Evolutionary conservation across 169 alveolate species (phyloP).

Genomic region (Plasmodium cynomolgi): DNA sequence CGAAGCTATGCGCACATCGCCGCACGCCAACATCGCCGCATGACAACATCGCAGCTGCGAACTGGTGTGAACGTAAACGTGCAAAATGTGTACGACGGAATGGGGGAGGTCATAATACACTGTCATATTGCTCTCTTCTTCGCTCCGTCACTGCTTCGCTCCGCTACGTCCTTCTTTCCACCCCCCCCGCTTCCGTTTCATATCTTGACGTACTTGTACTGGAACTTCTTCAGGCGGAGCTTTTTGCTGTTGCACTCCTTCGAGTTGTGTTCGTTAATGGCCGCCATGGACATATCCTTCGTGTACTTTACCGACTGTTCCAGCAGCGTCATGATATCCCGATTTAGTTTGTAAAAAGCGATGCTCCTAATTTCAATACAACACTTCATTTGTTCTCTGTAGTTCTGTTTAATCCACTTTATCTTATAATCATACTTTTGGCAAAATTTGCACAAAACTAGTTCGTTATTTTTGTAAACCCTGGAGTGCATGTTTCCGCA

Average conservation of each 20-base stretch:
- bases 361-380: constrained; percentile 42
- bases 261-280: constrained; percentile 31
- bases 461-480: constrained; percentile 31
- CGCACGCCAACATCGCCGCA: too few relatives aligned
- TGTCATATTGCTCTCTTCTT: background rate
- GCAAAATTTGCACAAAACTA: constrained; percentile 47
- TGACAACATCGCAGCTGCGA: background rate
- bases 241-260: constrained; percentile 37
- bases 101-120: background rate
- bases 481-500: constrained; percentile 63
- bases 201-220: constrained; percentile 47
- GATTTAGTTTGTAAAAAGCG: constrained; percentile 51
- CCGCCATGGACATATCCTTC: constrained; percentile 13
- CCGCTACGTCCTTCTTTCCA: background rate
- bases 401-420: constrained; percentile 40
- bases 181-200: background rate
- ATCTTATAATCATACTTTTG: constrained; percentile 53
- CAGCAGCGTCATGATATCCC: constrained; percentile 22
- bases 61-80: background rate
- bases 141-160: background rate
- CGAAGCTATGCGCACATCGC: background rate
- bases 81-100: background rate
- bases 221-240: constrained; percentile 22
- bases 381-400: constrained; percentile 14
- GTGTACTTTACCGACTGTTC: constrained; percentile 52